Evolutionary conservation across 2,329 filamentous ascomycete species (phyloP), one percentile per base, ranked within the genome.

Genomic region (Microthyrium microscopicum): DNA sequence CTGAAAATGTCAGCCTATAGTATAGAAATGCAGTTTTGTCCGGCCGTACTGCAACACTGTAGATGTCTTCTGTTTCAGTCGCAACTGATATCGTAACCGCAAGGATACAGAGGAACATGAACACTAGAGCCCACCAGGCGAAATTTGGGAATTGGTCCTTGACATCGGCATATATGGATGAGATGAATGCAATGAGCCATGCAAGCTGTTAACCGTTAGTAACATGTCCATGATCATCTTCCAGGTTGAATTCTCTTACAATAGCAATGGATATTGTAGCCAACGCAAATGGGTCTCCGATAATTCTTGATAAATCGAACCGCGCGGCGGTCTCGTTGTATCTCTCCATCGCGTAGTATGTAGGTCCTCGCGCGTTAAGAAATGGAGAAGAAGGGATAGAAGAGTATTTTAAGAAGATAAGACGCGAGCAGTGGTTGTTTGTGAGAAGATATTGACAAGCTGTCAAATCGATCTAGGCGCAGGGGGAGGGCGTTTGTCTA

Each of bases 261-360:
- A 81, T 66, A 41, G 79, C 73, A 55, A 95, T 94, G 37, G 87
- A 94, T 42, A 92, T 73, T 22, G 89, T 95, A 35, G 85, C 84
- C 39, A 98, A 70, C 39, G 87, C 85, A 57, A 98, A 95, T 5
- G 89, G 89, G 59, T 98, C 87, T 47, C 89, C 89, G 40, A 94
- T 68, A 47, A 98, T 84, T 58, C 94, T 91, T 53, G 80, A 80
- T 56, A 85, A 57, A 55, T 71, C 77, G 56, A 93, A 76, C 29
- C 61, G 55, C n/a, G n/a, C 26, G 18, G 15, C n/a, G n/a, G n/a
- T n/a, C n/a, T n/a, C n/a, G n/a, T n/a, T n/a, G n/a, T n/a, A n/a
- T n/a, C n/a, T n/a, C n/a, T n/a, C n/a, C n/a, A n/a, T n/a, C n/a
- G n/a, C n/a, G n/a, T n/a, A n/a, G n/a, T n/a, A n/a, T n/a, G n/a